These are phyloP conservation scores for Coprinopsis strossmayeri DNA, from an alignment of 768 basidiomycete species.

Conservation along the genomic window DNA sequence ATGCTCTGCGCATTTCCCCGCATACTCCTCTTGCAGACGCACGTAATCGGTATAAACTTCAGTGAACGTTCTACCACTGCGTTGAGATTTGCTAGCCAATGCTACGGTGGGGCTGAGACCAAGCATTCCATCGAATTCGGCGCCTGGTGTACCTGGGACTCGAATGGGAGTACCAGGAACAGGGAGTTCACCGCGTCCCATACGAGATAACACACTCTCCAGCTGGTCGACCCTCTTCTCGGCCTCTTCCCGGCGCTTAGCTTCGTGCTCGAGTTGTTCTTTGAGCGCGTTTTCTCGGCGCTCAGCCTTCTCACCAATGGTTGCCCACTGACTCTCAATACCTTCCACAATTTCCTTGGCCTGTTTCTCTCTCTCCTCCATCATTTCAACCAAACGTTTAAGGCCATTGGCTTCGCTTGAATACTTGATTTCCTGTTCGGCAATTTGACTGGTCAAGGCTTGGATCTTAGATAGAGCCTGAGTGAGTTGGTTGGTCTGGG, in stretches of 20 bases:
- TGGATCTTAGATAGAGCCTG: constrained; percentile 73
- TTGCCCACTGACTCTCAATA: constrained; percentile 80
- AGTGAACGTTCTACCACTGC: constrained; percentile 84
- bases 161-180: constrained; percentile 47
- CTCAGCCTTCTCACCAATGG: constrained; percentile 62
- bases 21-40: constrained; percentile 75
- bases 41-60: constrained; percentile 92
- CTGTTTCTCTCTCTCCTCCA: constrained; percentile 85
- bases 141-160: constrained; percentile 31
- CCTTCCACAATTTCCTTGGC: constrained; percentile 75
- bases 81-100: constrained; percentile 76
- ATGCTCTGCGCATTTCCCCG: constrained; percentile 74
- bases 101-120: constrained; percentile 84
- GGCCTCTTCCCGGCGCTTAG: constrained; percentile 56
- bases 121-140: constrained; percentile 46
- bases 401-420: constrained; percentile 69
- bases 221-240: constrained; percentile 70
- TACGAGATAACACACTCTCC: constrained; percentile 62
- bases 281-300: constrained; percentile 57
- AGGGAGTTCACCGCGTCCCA: constrained; percentile 69
- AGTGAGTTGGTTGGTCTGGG: constrained; percentile 69
- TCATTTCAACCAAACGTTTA: constrained; percentile 69
- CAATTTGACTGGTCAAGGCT: constrained; percentile 68
- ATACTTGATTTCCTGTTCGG: constrained; percentile 81
- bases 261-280: constrained; percentile 71